A percentile compares a stretch with the other conserved stretches of the same genome.
Evolutionary conservation across 2,329 filamentous ascomycete genomes (phyloP).

Genomic region (Clonostachys solani): DNA sequence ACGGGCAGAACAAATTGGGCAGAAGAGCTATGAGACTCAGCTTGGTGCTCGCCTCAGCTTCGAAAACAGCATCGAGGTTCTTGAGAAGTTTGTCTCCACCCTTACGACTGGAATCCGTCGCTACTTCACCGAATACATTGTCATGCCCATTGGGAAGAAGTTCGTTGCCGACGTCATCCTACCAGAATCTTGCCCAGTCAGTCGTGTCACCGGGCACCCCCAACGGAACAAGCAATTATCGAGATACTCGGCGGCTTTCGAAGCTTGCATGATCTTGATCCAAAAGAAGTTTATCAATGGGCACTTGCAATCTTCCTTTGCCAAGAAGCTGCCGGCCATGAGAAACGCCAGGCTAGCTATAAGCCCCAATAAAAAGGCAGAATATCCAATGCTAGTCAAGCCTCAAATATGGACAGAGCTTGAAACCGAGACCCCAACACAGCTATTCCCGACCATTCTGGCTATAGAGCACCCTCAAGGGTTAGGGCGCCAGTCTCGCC

Average conservation of each 20-base stretch:
- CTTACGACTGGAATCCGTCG: slow-evolving; percentile 36
- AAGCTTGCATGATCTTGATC: slow-evolving; percentile 69
- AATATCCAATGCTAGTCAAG: slow-evolving; percentile 77
- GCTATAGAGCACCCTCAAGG: slow-evolving; percentile 50
- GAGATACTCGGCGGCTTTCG: slow-evolving; percentile 85
- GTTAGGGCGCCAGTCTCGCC: slow-evolving; percentile 54
- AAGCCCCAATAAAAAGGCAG: slow-evolving; percentile 68
- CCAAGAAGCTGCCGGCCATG: slow-evolving; percentile 71
- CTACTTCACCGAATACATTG: slow-evolving; percentile 50
- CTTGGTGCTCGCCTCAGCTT: slow-evolving; percentile 65
- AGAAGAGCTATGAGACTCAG: slow-evolving; percentile 54
- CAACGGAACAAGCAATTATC: slow-evolving; percentile 70
- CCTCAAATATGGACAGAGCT: slow-evolving; percentile 65
- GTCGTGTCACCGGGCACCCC: slow-evolving; percentile 57
- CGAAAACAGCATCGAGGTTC: slow-evolving; percentile 63
- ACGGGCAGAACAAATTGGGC: slow-evolving; percentile 14
- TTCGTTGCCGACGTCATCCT: slow-evolving; percentile 78
- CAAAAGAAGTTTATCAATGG: slow-evolving; percentile 65
- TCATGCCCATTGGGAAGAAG: slow-evolving; percentile 48
- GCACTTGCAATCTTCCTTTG: slow-evolving; percentile 68
- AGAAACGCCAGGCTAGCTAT: slow-evolving; percentile 83
- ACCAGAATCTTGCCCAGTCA: slow-evolving; percentile 70
- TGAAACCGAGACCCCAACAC: slow-evolving; percentile 32
- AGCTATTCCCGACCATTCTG: slow-evolving; percentile 60
- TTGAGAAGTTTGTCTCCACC: slow-evolving; percentile 71